A percentile compares a stretch with the other conserved stretches of the same genome.
These are phyloP conservation scores for Panicum hallii DNA, from an alignment of 202 grass and related monocot genomes.

Conservation along the genomic window DNA sequence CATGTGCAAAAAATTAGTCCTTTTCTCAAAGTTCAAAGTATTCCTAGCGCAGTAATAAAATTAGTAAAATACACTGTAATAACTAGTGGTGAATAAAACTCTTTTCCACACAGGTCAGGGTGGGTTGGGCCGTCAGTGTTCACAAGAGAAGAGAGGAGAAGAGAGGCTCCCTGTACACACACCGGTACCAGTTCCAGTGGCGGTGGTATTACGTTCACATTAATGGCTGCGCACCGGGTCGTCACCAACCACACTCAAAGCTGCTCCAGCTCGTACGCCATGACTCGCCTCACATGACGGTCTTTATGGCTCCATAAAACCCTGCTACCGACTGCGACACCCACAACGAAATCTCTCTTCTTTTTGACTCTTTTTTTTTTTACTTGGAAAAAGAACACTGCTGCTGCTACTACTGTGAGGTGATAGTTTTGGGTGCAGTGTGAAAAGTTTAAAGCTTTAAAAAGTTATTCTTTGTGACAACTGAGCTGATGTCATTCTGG, in stretches of 20 bases:
- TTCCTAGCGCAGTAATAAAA: background rate
- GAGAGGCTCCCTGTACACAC: background rate
- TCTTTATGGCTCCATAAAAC: constrained; percentile 52
- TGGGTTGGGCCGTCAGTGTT: constrained; percentile 4
- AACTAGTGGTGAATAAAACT: background rate
- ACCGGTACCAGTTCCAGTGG: background rate
- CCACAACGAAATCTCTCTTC: background rate
- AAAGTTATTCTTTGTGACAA: constrained; percentile 6
- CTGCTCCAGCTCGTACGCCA: constrained; percentile 6
- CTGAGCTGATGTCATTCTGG: background rate
- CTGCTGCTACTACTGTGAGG: background rate
- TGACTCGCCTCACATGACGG: constrained; percentile 41
- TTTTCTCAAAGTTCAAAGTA: background rate
- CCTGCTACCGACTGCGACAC: constrained; percentile 37
- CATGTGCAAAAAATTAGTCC: background rate
- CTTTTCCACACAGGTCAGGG: background rate
- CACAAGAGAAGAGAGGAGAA: constrained; percentile 13
- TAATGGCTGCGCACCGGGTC: constrained; percentile 39
- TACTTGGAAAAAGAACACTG: background rate
- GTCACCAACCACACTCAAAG: constrained; percentile 50
- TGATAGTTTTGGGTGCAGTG: background rate
- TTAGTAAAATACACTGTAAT: background rate
- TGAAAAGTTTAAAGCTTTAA: background rate
- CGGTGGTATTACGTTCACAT: constrained; percentile 41
- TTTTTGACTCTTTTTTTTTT: background rate